Conservation (phyloP, 2,329 filamentous ascomycete genomes). For the Chalara sp. region DNA sequence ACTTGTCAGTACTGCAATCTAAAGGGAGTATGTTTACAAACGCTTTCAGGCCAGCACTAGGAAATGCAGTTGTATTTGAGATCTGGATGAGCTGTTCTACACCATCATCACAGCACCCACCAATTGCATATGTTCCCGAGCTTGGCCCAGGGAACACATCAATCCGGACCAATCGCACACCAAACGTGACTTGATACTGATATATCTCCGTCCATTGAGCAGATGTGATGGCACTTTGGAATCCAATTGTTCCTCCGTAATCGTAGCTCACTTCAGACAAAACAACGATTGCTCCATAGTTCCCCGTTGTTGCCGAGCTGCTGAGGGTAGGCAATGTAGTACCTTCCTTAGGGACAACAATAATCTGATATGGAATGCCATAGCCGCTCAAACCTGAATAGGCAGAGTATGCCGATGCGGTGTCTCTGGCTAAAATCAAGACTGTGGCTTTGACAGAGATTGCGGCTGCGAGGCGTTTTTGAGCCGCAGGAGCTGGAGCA, state of each 20-base stretch:
- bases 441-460: conserved; percentile 31
- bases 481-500: not conserved
- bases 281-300: conserved; percentile 47
- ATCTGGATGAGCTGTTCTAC: conserved; percentile 45
- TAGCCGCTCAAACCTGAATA: conserved; percentile 50
- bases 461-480: not conserved
- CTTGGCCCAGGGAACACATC: conserved; percentile 48
- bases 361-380: conserved; percentile 50
- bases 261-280: conserved; percentile 25
- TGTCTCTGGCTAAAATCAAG: conserved; percentile 47
- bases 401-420: conserved; percentile 39
- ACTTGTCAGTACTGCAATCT: conserved; percentile 10
- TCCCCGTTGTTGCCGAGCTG: conserved; percentile 37
- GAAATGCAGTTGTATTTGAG: conserved; percentile 42
- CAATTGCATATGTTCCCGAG: conserved; percentile 32
- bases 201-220: conserved; percentile 51
- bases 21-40: conserved; percentile 1
- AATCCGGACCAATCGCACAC: conserved; percentile 52
- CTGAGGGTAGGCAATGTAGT: conserved; percentile 44
- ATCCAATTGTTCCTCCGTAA: conserved; percentile 29
- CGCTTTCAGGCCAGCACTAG: conserved; percentile 41
- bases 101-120: conserved; percentile 39
- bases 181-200: conserved; percentile 49
- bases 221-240: conserved; percentile 34
- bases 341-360: conserved; percentile 47